Evolutionary conservation across 2,329 filamentous ascomycete species (phyloP).

Genomic region (Grosmannia huntii): DNA sequence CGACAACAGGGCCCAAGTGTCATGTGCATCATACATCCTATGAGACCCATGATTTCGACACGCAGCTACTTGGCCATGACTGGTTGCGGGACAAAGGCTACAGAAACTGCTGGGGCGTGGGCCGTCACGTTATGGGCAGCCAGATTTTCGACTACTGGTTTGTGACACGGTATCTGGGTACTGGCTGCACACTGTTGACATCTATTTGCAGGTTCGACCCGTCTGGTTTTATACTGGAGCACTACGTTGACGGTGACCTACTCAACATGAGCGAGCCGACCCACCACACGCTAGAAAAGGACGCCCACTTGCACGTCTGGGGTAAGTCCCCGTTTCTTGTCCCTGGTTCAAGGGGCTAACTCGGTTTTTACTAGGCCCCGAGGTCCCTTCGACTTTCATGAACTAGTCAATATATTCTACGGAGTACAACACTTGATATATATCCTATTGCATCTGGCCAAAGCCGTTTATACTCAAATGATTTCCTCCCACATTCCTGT

Average conservation of each 20-base stretch:
- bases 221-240: constrained; percentile 50
- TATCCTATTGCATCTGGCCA: no score
- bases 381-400: neutral
- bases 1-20: constrained; percentile 18
- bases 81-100: constrained; percentile 53
- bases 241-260: constrained; percentile 59
- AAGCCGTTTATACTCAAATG: no score
- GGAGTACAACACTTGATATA: no score
- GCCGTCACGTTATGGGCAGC: constrained; percentile 54
- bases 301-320: constrained; percentile 33
- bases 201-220: constrained; percentile 40
- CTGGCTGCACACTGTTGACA: neutral
- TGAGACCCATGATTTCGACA: constrained; percentile 60
- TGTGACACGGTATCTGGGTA: constrained; percentile 16
- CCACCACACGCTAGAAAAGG: constrained; percentile 25
- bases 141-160: constrained; percentile 66
- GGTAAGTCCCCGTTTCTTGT: constrained; percentile 14
- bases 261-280: constrained; percentile 41
- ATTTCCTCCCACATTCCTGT: neutral
- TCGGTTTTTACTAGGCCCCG: neutral
- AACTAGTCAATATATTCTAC: neutral
- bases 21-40: constrained; percentile 58
- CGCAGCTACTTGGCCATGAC: constrained; percentile 56
- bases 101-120: constrained; percentile 56
- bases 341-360: neutral